phyloP scores from a whole-genome alignment of 192 early-diverging fungal species.

The Tieghemiomyces parasiticus region DNA sequence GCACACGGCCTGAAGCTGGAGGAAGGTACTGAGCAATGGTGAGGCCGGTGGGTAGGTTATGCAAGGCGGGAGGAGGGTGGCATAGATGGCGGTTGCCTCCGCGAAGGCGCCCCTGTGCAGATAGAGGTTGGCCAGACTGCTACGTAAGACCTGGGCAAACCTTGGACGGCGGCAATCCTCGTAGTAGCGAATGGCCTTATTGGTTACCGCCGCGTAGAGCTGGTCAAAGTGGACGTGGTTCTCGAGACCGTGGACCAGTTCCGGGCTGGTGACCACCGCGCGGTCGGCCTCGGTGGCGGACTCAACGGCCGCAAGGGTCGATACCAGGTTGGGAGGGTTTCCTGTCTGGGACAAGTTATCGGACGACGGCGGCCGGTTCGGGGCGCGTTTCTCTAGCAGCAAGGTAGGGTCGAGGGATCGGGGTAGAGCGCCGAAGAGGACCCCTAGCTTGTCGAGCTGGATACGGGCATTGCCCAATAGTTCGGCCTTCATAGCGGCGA shows the following conservation, averaged over 20 bases:
- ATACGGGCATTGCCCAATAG: conserved; percentile 23
- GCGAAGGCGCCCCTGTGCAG: conserved; percentile 16
- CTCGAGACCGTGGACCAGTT: conserved; percentile 24
- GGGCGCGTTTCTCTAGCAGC: conserved; percentile 5
- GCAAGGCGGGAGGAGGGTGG: neutral
- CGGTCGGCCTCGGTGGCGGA: neutral
- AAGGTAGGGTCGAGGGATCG: neutral
- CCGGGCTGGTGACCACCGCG: conserved; percentile 20
- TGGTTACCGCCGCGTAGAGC: conserved; percentile 25
- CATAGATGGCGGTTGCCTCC: neutral
- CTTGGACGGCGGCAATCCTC: conserved; percentile 22
- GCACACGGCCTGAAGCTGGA: neutral
- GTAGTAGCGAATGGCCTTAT: conserved; percentile 31
- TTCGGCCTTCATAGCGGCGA: conserved; percentile 28
- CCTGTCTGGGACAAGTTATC: neutral
- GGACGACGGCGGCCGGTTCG: conserved; percentile 12
- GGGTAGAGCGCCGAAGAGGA: conserved; percentile 16
- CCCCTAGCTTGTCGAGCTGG: conserved; percentile 27
- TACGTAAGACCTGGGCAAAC: conserved; percentile 22
- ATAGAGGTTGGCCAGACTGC: conserved; percentile 24
- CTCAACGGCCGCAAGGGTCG: neutral
- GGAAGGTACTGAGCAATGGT: neutral
- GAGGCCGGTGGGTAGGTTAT: neutral
- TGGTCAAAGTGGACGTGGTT: conserved; percentile 25
- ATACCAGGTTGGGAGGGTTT: neutral